phyloP scores from a whole-genome alignment of 306 rosid genomes.

The Oxytropis ochrocephala region DNA sequence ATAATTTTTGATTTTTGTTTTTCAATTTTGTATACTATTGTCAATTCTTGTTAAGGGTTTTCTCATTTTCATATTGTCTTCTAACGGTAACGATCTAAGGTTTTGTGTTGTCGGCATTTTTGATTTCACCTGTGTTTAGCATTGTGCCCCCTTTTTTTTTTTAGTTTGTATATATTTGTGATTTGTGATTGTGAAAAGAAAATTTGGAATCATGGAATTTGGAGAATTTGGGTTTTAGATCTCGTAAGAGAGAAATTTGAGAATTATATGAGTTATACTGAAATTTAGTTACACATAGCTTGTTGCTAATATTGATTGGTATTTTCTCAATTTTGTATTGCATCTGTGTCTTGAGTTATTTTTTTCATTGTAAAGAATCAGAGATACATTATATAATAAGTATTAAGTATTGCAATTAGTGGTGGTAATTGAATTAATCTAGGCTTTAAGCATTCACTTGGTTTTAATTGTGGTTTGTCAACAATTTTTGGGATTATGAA shows the following conservation, averaged over 20 bases:
- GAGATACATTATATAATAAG: background rate
- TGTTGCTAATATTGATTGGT: background rate
- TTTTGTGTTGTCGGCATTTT: no score
- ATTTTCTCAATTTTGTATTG: background rate
- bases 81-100: no score
- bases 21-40: background rate
- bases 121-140: background rate
- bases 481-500: background rate
- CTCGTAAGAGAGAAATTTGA: background rate
- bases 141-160: background rate
- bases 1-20: background rate
- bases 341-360: background rate
- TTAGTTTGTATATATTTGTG: background rate
- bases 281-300: background rate
- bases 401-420: background rate
- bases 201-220: background rate
- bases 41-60: background rate
- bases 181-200: background rate
- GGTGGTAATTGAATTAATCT: conserved; percentile 9
- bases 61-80: no score
- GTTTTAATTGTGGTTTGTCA: conserved; percentile 1
- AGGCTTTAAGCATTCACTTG: background rate
- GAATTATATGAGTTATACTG: background rate
- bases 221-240: background rate
- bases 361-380: background rate